These are phyloP conservation scores for Camillea tinctor DNA, from an alignment of 2,329 filamentous ascomycete genomes.

Conservation along the genomic window DNA sequence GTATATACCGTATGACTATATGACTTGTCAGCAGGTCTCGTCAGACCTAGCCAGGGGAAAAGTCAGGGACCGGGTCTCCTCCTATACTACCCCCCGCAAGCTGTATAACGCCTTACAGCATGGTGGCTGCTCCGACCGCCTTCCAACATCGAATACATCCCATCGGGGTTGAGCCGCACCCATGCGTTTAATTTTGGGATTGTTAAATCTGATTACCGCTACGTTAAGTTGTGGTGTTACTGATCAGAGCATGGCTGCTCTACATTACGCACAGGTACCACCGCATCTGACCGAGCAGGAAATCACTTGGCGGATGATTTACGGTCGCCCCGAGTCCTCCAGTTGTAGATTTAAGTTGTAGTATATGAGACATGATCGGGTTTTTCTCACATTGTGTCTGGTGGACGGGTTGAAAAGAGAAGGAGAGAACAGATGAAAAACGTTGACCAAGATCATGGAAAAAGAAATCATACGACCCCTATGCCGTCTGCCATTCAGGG, in stretches of 20 bases:
- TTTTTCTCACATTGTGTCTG: constrained; percentile 18
- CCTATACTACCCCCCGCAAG: not conserved
- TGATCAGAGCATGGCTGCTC: constrained; percentile 2
- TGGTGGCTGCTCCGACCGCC: not conserved
- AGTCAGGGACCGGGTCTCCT: not conserved
- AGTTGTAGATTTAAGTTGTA: constrained; percentile 9
- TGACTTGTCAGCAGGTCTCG: not conserved
- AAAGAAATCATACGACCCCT: not conserved
- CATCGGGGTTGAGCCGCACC: constrained; percentile 12
- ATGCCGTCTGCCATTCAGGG: not conserved
- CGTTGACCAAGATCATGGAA: not conserved
- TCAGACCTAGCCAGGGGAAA: not conserved
- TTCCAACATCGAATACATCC: not conserved
- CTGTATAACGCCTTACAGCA: not conserved
- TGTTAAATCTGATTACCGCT: constrained; percentile 14
- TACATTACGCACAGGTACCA: constrained; percentile 4
- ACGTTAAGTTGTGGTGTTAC: constrained; percentile 4
- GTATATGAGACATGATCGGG: constrained; percentile 8
- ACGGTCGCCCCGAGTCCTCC: constrained; percentile 9
- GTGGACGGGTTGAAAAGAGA: constrained; percentile 11
- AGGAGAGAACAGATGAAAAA: not conserved
- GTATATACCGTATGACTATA: not conserved
- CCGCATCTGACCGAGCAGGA: constrained; percentile 4
- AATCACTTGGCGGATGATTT: constrained; percentile 8
- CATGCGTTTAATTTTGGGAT: too few relatives aligned